Evolutionary conservation across 1,139 yeast species (phyloP), one percentile per base, ranked within the genome.

Genomic region (Debaryomyces singareniensis): DNA sequence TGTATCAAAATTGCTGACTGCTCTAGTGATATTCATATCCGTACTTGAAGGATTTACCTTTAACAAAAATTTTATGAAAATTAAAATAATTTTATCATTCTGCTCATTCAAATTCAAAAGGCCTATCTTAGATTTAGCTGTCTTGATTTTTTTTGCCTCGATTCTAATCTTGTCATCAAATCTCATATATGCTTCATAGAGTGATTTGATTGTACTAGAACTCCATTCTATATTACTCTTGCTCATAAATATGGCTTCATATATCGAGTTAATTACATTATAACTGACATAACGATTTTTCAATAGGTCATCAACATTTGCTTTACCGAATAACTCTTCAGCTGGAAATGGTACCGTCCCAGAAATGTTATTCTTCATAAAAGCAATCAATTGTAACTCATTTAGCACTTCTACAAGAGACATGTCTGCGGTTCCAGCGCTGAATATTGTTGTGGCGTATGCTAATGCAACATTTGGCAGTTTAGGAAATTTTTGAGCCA

Each of bases 381-480:
- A 28, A 4, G 20, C 29, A 13, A 60, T 37, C 5, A 63, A 15
- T 14, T 48, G 42, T 15, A 60, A 38, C 4, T 52, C 49, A 33
- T 58, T 51, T 14, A 63, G 42, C 1, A 54, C 33, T 2, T 38
- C 29, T 10, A 56, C 36, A 2, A 51, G 48, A 10, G 18, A 25
- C 3, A 14, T 24, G 2, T 30, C 25, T 4, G 23, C 12, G 15
- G 35, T 20, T 6, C 27, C 20, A 12, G 40, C 46, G 11, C 42
- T 43, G 35, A 53, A 63, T 25, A 63, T 42, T 2, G 66, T 47
- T 0, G 56, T 52, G 16, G 55, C 52, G 36, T 67, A 67, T 1
- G 71, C 71, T 5, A 62, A 43, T 9, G 62, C 44, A 3, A 64
- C 52, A 26, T 60, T 53, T 1, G 70, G 68, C 5, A 61, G 52